phyloP scores from a whole-genome alignment of 1,139 yeast genomes.

The Sugiyamaella grinbergsii region DNA sequence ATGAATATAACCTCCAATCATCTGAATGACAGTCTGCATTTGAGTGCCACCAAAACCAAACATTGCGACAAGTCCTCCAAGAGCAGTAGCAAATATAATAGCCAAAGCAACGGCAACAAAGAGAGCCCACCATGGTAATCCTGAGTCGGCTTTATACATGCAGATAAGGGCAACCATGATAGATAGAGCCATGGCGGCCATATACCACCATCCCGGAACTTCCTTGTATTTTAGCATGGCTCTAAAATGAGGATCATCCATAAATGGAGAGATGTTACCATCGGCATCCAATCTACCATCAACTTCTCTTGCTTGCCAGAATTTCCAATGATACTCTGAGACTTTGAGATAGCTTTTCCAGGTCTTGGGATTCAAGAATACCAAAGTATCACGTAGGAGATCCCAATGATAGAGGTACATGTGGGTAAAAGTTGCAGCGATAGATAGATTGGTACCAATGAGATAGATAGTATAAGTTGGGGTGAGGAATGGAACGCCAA shows the following conservation, averaged over 20 bases:
- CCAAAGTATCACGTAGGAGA: constrained; percentile 23
- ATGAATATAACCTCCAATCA: constrained; percentile 52
- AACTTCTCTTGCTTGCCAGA: constrained; percentile 23
- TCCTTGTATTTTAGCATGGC: constrained; percentile 58
- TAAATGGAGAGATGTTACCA: constrained; percentile 43
- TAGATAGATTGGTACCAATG: constrained; percentile 39
- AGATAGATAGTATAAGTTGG: constrained; percentile 39
- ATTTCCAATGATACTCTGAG: constrained; percentile 20
- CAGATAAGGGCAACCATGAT: constrained; percentile 52
- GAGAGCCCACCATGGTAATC: constrained; percentile 57
- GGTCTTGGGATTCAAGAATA: constrained; percentile 25
- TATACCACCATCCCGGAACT: constrained; percentile 62
- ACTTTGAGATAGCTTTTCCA: constrained; percentile 17
- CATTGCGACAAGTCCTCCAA: constrained; percentile 49
- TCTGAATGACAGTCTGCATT: constrained; percentile 51
- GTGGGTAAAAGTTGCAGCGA: constrained; percentile 40
- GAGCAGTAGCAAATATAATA: constrained; percentile 48
- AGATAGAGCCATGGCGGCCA: constrained; percentile 48
- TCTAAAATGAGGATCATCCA: constrained; percentile 56
- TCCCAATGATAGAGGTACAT: constrained; percentile 33
- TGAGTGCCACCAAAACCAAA: constrained; percentile 43
- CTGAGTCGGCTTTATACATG: constrained; percentile 45
- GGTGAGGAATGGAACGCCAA: constrained; percentile 39
- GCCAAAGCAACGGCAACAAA: constrained; percentile 53
- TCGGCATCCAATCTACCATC: constrained; percentile 37